Base-by-base conservation (phyloP, 179 eudicot genomes). In the Sideroxylon spinosum region DNA sequence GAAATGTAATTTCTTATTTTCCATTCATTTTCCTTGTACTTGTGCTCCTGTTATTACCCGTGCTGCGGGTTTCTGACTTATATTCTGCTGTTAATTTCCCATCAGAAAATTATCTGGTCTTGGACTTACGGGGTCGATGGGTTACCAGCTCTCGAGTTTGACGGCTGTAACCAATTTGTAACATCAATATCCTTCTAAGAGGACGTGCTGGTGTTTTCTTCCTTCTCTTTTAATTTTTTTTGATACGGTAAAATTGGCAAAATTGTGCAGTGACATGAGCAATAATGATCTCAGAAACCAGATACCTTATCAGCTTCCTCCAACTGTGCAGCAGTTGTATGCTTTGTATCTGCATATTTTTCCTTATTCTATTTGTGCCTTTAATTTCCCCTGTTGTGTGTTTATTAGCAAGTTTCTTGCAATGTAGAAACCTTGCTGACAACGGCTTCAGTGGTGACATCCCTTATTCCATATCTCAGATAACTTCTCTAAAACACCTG, bases 261-360 rank as follows among this genome's bases (percentile, higher is more conserved):
- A 71, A 62, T 76, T 78, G 78, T 89, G 91, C 91, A 95, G 98
- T 49, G 98, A 95, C 77, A 76, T 91, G 63, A 93, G 98, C 87
- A 86, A 86, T 75, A 95, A 95, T 82, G 89, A 93, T 84, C 86
- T 95, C 17, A 95, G 89, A 73, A 90, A 85, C 84, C 73, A 80
- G 74, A 84, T 93, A 62, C 92, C 97, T 12, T 91, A 87, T 81
- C 83, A 85, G 76, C 98, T 95, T 83, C 98, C 98, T 76, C 88
- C 82, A 65, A 95, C 86, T 50, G 23, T 91, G 86, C 85, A 84
- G 46, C 87, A 80, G 68, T 65, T 95, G 98, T 93, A 93, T 74
- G 97, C 49, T 80, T 78, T 37, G 7, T 71, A 26, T 50, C 52
- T 37, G 8, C 19, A 37, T 29, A 63, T 62, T 17, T 57, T 65